A percentile compares a stretch with the other conserved stretches of the same genome.
Evolutionary conservation across 768 basidiomycete genomes (phyloP).

Genomic region (Strobilomyces echinocephalus): DNA sequence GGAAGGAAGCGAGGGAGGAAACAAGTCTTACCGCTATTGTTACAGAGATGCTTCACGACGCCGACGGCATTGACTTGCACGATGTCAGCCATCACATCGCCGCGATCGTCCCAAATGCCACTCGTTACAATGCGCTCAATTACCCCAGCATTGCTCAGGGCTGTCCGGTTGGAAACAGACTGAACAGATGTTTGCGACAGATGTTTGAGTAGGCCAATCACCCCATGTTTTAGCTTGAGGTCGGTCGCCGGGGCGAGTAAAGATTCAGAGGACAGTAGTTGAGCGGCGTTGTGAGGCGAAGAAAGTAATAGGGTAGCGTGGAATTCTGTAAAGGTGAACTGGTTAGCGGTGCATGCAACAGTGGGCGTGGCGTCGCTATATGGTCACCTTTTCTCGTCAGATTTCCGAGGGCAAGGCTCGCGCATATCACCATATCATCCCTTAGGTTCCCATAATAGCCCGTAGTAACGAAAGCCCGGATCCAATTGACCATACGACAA

Average conservation of each 20-base stretch:
- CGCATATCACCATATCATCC: conserved; percentile 82
- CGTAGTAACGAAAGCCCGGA: conserved; percentile 50
- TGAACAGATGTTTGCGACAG: conserved; percentile 67
- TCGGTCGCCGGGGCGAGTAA: conserved; percentile 56
- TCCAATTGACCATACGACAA: conserved; percentile 70
- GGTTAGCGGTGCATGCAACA: conserved; percentile 5
- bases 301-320: conserved; percentile 59
- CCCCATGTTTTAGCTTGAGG: conserved; percentile 84
- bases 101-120: conserved; percentile 62
- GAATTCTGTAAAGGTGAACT: conserved; percentile 39
- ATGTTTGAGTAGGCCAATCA: conserved; percentile 83
- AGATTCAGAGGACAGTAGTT: conserved; percentile 50
- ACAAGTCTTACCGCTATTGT: conserved; percentile 54
- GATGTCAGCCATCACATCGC: conserved; percentile 77
- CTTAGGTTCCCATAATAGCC: conserved; percentile 32
- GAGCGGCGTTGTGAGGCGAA: conserved; percentile 60
- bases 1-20: conserved; percentile 16
- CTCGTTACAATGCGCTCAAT: conserved; percentile 58
- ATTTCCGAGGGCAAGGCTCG: conserved; percentile 78
- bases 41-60: conserved; percentile 84
- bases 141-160: conserved; percentile 58
- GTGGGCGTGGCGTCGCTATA: background rate
- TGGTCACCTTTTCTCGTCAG: conserved; percentile 65
- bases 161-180: conserved; percentile 51
- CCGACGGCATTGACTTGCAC: conserved; percentile 88